Base-by-base conservation (phyloP, 2,329 filamentous ascomycete genomes). In the Fusarium xyrophilum region DNA sequence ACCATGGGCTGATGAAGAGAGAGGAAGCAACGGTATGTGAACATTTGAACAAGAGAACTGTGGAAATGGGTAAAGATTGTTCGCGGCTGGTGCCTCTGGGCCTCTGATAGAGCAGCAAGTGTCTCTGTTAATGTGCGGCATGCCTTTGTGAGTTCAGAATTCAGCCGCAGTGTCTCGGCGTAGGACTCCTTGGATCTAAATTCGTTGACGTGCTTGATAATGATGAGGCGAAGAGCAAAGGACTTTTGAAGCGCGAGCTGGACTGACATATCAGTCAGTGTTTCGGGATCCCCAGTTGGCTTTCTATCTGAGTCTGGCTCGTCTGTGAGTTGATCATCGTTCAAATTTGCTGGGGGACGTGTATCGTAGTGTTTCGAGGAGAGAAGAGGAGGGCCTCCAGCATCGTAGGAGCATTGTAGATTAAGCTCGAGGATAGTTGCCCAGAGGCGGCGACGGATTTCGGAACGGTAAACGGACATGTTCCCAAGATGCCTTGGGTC, bases 401-500 rank as follows among this genome's bases (percentile, higher is more conserved):
- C 80, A 58, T 85, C 82, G 27, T 86, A 75, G 23, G 83, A 81
- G 3, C 81, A 78, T 69, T 86, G 83, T 15, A 88, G 57, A n/a
- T 83, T 82, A 5, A 88, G 74, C 70, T 88, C 86, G 8, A 88
- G 59, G 14, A 87, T 81, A 0, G 85, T 86, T 10, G 83, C 82
- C 87, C 86, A 89, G 2, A 89, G 71, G 5, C 86, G 79, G 7
- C 86, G 79, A 4, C 86, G 81, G 74, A 88, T 82, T 74, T 89
- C 87, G 2, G 82, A 79, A 23, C 81, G 79, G 36, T 84, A 80
- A 1, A 76, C 70, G 4, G 83, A 80, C 79, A 85, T 83, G 23
- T 80, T 78, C 10, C 80, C 79, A 7, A 88, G 80, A 59, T 81
- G 77, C 32, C 77, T 79, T 0, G 87, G 86, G 57, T 89, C 87